phyloP scores from a whole-genome alignment of 257 asterid genomes.

The Coffea eugenioides region DNA sequence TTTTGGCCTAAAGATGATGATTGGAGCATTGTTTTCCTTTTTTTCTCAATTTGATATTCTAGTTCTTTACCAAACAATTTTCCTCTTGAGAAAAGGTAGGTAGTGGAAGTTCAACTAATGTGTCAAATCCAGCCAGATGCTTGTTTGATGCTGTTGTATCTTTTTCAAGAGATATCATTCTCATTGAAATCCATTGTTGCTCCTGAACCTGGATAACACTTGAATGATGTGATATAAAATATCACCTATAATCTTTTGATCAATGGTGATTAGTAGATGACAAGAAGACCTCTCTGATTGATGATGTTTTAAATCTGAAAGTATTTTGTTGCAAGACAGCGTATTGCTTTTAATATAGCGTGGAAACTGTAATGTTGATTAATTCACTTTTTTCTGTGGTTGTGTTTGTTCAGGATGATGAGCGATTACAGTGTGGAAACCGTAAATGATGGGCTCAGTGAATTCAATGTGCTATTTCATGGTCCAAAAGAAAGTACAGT shows the following conservation, averaged over 20 bases:
- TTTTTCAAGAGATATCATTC: background rate
- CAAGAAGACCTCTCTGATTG: background rate
- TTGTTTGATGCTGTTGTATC: background rate
- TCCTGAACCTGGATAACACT: background rate
- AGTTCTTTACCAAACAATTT: background rate
- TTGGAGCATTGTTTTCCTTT: background rate
- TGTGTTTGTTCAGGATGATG: conserved; percentile 73
- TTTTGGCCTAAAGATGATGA: background rate
- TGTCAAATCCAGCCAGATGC: no score
- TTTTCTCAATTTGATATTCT: no score
- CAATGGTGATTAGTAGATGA: background rate
- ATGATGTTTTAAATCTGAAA: background rate
- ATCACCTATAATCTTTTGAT: background rate
- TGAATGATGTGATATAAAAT: background rate
- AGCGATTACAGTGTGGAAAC: conserved; percentile 85
- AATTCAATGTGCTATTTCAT: conserved; percentile 82
- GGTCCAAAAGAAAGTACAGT: conserved; percentile 94
- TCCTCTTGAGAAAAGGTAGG: background rate
- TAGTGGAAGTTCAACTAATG: background rate
- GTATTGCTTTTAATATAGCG: background rate
- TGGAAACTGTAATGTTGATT: background rate
- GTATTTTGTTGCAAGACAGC: background rate
- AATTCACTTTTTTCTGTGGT: conserved; percentile 6
- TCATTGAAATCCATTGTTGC: no score
- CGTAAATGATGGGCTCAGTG: conserved; percentile 74